Conservation (phyloP, 257 asterid species). For the Solanum piurae region DNA sequence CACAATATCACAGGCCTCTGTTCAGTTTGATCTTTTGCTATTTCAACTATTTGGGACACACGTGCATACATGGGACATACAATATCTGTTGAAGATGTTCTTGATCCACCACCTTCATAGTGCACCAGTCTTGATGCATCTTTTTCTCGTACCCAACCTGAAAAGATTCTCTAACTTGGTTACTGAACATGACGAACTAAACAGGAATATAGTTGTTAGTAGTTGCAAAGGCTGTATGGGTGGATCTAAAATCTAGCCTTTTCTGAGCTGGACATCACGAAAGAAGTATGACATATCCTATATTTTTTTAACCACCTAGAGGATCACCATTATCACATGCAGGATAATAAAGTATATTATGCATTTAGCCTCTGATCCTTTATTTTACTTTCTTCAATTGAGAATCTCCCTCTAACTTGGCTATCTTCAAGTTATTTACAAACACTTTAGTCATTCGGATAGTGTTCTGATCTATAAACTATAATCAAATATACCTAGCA, state of each 20-base stretch:
- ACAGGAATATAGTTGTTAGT: background rate
- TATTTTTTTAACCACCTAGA: background rate
- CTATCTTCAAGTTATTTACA: background rate
- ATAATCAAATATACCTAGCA: background rate
- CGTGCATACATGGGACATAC: conserved; percentile 99
- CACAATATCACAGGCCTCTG: conserved; percentile 82
- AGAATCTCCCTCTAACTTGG: background rate
- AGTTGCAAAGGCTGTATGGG: background rate
- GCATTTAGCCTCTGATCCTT: background rate
- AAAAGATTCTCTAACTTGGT: background rate
- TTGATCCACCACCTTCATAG: conserved; percentile 95
- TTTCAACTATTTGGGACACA: conserved; percentile 77
- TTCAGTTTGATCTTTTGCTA: conserved; percentile 87
- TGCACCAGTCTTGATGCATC: conserved; percentile 82
- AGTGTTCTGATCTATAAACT: background rate
- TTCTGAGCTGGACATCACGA: background rate
- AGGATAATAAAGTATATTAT: background rate
- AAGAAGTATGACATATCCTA: background rate
- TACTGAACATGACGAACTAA: background rate
- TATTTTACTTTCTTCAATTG: background rate
- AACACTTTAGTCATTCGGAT: background rate
- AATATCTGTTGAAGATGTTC: conserved; percentile 87
- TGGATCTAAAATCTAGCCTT: background rate
- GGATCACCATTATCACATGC: background rate
- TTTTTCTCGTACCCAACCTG: conserved; percentile 89